Evolutionary conservation across 1,284 basidiomycete genomes (phyloP), one percentile per base, ranked within the genome.

Genomic region (Heterobasidion parviporum): DNA sequence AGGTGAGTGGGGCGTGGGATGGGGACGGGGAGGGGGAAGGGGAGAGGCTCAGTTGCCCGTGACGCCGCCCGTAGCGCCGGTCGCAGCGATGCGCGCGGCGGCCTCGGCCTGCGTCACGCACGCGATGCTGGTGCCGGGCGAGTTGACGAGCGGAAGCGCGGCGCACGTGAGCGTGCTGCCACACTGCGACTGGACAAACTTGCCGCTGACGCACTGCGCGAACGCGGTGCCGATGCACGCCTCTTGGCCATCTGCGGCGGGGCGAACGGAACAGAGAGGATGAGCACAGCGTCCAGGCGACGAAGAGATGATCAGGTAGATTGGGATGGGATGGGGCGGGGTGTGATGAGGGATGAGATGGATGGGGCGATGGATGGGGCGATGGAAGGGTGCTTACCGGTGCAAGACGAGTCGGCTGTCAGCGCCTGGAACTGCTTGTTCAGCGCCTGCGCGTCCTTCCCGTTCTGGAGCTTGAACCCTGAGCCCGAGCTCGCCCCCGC

Each of bases 61-160:
- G 51, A 73, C 54, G 26, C 72, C 70, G 43, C 71, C 69, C 15
- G 72, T 70, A 8, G 75, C 81, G 52, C 81, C 81, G 33, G 79
- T 77, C 1, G 72, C 74, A 10, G 70, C 68, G 56, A 85, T 82
- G 52, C 82, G 74, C n/a, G 77, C 66, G 8, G 63, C 57, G 9
- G 78, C 79, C 65, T 85, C 83, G 32, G 70, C 70, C 46, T 67
- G 53, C 12, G 78, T 80, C 43, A 74, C 74, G 67, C 83, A 86
- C 35, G 81, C 72, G 60, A 83, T 68, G 35, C 75, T 77, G 7
- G 82, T 84, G 46, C 82, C 83, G 6, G 70, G 61, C 54, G 65
- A 70, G 68, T 83, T 82, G 43, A 83, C 80, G 52, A 85, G 74
- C 20, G 83, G 82, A 50, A 85, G 76, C 7, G 81, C 81, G 46